Evolutionary conservation across 768 basidiomycete genomes (phyloP).

Genomic region (Rhodotorula sphaerocarpa): DNA sequence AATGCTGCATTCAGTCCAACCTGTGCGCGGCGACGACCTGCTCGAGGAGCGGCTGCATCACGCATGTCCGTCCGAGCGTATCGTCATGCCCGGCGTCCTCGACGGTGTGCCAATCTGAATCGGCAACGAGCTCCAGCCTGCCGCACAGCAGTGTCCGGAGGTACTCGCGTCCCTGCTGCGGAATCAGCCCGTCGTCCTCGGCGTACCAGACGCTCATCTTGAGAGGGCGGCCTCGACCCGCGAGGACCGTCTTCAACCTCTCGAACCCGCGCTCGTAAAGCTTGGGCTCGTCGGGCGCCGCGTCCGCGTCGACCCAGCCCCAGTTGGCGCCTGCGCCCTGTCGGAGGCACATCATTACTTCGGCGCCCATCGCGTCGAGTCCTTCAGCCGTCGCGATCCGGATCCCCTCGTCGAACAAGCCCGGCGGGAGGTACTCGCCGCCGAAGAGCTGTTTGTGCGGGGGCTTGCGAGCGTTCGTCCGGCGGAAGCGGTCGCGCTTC

Average conservation of each 20-base stretch:
- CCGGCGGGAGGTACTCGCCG: neutral
- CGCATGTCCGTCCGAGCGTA: constrained; percentile 6
- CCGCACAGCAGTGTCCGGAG: constrained; percentile 12
- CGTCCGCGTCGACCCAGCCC: constrained; percentile 10
- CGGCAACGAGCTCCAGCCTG: constrained; percentile 6
- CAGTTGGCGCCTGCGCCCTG: constrained; percentile 9
- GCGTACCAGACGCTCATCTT: constrained; percentile 9
- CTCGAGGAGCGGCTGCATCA: constrained; percentile 9
- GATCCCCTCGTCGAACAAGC: constrained; percentile 1
- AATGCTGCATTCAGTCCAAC: neutral
- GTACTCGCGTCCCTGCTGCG: constrained; percentile 7
- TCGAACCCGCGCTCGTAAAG: constrained; percentile 15
- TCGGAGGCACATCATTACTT: constrained; percentile 21
- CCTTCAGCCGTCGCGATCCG: constrained; percentile 5
- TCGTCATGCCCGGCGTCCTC: constrained; percentile 24
- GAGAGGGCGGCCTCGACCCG: neutral
- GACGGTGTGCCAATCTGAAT: neutral
- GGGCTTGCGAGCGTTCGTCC: neutral
- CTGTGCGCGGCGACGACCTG: neutral
- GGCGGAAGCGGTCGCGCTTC: constrained; percentile 1
- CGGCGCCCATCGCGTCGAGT: constrained; percentile 13
- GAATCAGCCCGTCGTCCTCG: constrained; percentile 11
- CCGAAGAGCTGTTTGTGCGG: constrained; percentile 10
- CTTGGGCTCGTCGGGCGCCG: neutral
- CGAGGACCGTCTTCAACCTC: neutral